phyloP scores from a whole-genome alignment of 139 green algal genomes.

The Yamagishiella unicocca region DNA sequence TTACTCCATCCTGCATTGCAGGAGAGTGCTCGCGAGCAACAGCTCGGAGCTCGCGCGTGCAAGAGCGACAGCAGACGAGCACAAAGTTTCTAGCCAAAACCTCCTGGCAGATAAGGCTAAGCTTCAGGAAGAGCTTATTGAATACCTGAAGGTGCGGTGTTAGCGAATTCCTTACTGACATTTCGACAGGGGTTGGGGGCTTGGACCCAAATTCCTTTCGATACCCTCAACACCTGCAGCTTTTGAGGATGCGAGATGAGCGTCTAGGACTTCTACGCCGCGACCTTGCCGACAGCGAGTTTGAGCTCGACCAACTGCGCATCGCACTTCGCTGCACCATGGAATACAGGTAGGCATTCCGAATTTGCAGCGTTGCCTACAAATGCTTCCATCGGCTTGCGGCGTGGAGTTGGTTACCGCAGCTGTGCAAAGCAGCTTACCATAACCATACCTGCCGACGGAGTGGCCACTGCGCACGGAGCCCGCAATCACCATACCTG shows the following conservation, averaged over 20 bases:
- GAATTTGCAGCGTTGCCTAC: too few relatives aligned
- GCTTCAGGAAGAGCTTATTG: conserved; percentile 20
- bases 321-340: conserved; percentile 9
- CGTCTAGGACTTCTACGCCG: not conserved
- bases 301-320: conserved; percentile 41
- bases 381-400: too few relatives aligned
- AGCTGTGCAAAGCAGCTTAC: too few relatives aligned
- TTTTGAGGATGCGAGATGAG: not conserved
- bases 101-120: conserved; percentile 15
- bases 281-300: conserved; percentile 25
- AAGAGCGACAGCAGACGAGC: not conserved
- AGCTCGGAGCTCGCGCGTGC: not conserved
- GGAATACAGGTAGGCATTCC: not conserved
- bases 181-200: too few relatives aligned
- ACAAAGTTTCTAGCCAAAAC: not conserved
- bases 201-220: too few relatives aligned
- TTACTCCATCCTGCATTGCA: too few relatives aligned
- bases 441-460: too few relatives aligned
- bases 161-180: too few relatives aligned
- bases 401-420: too few relatives aligned
- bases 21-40: not conserved
- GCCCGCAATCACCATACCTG: too few relatives aligned
- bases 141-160: not conserved
- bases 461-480: too few relatives aligned
- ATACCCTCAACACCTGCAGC: not conserved